A percentile compares a stretch with the other conserved stretches of the same genome.
Conservation (phyloP, 2,329 filamentous ascomycete species). For the Colletotrichum chrysophilum region DNA sequence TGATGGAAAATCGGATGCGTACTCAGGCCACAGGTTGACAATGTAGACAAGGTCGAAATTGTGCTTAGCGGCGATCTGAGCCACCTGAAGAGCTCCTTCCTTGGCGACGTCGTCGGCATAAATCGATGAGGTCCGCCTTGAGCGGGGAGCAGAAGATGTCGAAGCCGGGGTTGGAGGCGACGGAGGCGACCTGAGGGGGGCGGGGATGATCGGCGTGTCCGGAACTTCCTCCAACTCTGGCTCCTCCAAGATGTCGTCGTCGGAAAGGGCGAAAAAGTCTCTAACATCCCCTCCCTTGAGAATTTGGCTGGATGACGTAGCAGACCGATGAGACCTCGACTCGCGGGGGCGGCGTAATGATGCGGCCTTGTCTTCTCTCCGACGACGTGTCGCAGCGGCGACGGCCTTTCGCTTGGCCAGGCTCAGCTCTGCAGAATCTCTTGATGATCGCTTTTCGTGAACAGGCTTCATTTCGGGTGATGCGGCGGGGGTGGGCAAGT, state of each 20-base stretch:
- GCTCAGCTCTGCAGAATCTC: slow-evolving; percentile 18
- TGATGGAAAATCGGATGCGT: slow-evolving; percentile 8
- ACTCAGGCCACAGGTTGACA: slow-evolving; percentile 60
- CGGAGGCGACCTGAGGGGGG: background rate
- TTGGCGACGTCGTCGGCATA: slow-evolving; percentile 20
- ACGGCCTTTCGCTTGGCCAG: slow-evolving; percentile 13
- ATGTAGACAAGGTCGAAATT: slow-evolving; percentile 65
- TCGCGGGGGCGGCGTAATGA: slow-evolving; percentile 31
- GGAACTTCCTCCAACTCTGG: background rate
- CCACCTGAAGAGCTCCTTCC: slow-evolving; percentile 42
- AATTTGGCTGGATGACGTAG: slow-evolving; percentile 22
- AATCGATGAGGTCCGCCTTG: slow-evolving; percentile 11
- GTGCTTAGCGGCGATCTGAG: slow-evolving; percentile 60
- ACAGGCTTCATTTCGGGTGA: slow-evolving; percentile 37
- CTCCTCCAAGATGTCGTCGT: slow-evolving; percentile 63
- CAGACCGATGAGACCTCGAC: slow-evolving; percentile 26
- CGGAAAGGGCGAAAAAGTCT: slow-evolving; percentile 35
- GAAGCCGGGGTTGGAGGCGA: slow-evolving; percentile 16
- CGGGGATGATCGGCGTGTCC: background rate
- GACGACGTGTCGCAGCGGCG: slow-evolving; percentile 7
- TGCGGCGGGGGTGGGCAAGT: slow-evolving; percentile 36
- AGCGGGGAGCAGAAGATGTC: background rate
- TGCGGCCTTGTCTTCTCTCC: slow-evolving; percentile 19
- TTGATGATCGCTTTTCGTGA: slow-evolving; percentile 26
- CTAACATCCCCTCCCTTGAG: slow-evolving; percentile 30